phyloP scores from a whole-genome alignment of 2,329 filamentous ascomycete genomes.

The Exophiala sp. region DNA sequence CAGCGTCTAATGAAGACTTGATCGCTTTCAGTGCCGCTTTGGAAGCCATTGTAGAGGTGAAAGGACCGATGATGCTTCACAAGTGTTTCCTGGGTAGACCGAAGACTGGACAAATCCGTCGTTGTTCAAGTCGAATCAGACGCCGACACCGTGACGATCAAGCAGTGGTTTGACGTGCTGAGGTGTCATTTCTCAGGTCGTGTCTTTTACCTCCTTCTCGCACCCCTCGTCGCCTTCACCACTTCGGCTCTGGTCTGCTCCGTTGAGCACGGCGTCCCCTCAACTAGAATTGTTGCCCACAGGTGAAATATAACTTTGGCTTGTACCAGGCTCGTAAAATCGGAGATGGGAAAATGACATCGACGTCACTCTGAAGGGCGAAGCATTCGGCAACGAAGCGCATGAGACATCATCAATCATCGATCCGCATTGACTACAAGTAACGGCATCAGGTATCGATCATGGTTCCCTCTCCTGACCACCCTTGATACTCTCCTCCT shows the following conservation, averaged over 20 bases:
- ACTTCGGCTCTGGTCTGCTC: background rate
- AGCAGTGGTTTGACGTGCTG: background rate
- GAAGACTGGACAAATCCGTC: background rate
- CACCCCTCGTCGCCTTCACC: background rate
- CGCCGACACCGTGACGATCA: background rate
- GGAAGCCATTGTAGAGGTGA: slow-evolving; percentile 38
- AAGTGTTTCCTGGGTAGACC: background rate
- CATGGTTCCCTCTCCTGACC: background rate
- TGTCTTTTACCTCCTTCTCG: background rate
- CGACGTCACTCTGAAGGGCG: background rate
- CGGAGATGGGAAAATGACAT: slow-evolving; percentile 3
- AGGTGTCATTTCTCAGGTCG: background rate
- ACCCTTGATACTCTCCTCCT: background rate
- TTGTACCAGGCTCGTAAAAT: slow-evolving; percentile 9
- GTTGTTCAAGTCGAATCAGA: background rate
- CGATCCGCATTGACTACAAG: too few relatives aligned
- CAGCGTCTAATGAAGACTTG: slow-evolving; percentile 67
- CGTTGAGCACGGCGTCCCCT: background rate
- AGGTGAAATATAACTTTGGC: slow-evolving; percentile 27
- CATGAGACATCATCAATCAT: background rate
- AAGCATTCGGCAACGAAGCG: background rate
- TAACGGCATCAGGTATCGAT: too few relatives aligned
- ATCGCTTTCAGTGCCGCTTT: slow-evolving; percentile 79
- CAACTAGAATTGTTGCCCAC: background rate
- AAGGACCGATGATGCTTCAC: background rate